phyloP scores from a whole-genome alignment of 176 grass and related monocot species.

The Rhynchospora pubera region DNA sequence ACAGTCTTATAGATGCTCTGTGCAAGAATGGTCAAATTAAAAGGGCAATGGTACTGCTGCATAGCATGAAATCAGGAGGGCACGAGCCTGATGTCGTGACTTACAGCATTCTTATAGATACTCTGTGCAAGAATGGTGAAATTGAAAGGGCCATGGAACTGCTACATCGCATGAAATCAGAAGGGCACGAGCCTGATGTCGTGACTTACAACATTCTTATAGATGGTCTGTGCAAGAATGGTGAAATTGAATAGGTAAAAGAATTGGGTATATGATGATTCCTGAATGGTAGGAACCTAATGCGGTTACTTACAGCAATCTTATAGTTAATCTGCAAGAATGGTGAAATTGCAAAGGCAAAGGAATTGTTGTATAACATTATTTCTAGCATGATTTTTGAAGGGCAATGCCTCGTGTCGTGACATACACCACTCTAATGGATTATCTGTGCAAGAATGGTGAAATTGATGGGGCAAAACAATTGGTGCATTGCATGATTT shows the following conservation, averaged over 20 bases:
- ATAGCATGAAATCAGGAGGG: neutral
- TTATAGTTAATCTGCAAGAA: neutral
- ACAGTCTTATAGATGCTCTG: neutral
- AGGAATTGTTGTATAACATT: neutral
- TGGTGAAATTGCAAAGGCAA: constrained; percentile 2
- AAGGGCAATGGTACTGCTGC: neutral
- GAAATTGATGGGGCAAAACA: neutral
- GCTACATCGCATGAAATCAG: neutral
- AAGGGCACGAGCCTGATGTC: neutral
- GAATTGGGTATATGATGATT: no score
- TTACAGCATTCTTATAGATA: neutral
- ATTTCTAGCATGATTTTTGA: neutral
- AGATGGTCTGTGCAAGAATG: neutral
- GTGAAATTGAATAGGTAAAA: no score
- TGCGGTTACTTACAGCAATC: neutral
- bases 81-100: neutral
- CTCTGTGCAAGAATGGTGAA: neutral
- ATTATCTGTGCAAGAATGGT: neutral
- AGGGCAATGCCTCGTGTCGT: neutral
- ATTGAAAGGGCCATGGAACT: neutral
- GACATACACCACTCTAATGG: constrained; percentile 11
- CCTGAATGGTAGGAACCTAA: neutral
- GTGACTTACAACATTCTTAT: constrained; percentile 14
- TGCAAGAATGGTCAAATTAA: neutral
- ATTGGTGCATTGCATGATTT: neutral